Conservation (phyloP, 257 asterid genomes). For the Nemophila menziesii region DNA sequence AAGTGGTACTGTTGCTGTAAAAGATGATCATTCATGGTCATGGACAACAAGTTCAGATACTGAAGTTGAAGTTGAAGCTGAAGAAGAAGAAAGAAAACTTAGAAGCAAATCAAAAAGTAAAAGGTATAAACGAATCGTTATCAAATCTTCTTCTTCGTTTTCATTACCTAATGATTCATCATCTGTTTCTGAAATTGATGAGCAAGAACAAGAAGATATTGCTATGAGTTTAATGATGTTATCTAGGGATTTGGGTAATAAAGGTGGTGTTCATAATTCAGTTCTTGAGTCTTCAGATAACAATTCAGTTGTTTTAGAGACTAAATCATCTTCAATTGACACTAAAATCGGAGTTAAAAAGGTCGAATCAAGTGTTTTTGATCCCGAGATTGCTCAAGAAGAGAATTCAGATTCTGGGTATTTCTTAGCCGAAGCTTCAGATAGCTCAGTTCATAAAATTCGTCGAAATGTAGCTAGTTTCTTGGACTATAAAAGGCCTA, state of each 20-base stretch:
- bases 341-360: constrained; percentile 23
- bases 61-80: constrained; percentile 66
- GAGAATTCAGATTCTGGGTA: constrained; percentile 87
- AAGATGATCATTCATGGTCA: constrained; percentile 65
- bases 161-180: constrained; percentile 41
- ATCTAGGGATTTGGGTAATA: constrained; percentile 56
- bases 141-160: constrained; percentile 29
- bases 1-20: constrained; percentile 24
- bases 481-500: constrained; percentile 18
- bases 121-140: constrained; percentile 38
- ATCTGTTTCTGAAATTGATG: constrained; percentile 68
- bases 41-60: constrained; percentile 58
- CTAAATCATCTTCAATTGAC: constrained; percentile 66
- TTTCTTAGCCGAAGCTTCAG: constrained; percentile 69
- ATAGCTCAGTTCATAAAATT: constrained; percentile 40
- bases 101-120: constrained; percentile 34
- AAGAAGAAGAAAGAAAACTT: constrained; percentile 33
- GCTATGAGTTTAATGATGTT: constrained; percentile 77
- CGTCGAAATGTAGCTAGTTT: constrained; percentile 14
- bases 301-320: constrained; percentile 61
- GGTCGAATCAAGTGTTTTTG: constrained; percentile 22
- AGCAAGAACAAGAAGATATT: constrained; percentile 58
- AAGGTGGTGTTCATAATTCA: constrained; percentile 54
- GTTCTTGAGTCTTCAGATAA: constrained; percentile 87
- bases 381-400: constrained; percentile 22